Base-by-base conservation (phyloP, 108 stramenopile genomes). In the Epithemia pelagica region DNA sequence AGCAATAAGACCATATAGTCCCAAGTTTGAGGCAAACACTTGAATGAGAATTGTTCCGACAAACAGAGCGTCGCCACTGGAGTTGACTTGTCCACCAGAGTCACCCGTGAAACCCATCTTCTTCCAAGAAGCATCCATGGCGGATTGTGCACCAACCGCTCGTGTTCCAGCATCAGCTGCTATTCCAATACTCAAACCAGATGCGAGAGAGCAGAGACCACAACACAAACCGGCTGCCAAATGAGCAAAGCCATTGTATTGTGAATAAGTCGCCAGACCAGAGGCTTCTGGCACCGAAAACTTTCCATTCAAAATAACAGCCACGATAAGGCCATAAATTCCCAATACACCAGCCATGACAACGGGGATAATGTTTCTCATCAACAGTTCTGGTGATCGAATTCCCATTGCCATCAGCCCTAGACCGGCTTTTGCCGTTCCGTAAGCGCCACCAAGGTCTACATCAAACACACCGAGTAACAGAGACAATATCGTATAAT, bases 391-490 rank as follows among this genome's bases (percentile, higher is more conserved):
- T 10, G 86, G 82, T 30, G 80, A 83, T 72, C 79, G 71, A 46
- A 88, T 73, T 33, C 87, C 87, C 87, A 88, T 84, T 24, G 83
- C 76, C 83, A 84, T 84, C 32, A 88, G 82, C 32, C 87, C 87
- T 61, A 75, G 75, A 62, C 87, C 87, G 8, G 87, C 87, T 52
- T 95, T 93, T 32, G 96, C 95, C 15, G 98, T 99, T 64, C 98
- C 97, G 74, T 96, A 98, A 1, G 98, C 98, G 32, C 96, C 94
- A 33, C 98, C 98, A 71, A 99, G 86, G 85, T 99, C 83, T 84
- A 28, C 65, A 64, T 10, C 31, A 31, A n/a, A n/a, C n/a, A n/a
- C n/a, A n/a, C n/a, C n/a, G n/a, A n/a, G n/a, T n/a, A n/a, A 33
- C 19, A 22, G 30, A 68, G 37, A 27, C 10, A 26, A 5, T 22